Conservation (phyloP, 2,329 filamentous ascomycete genomes). For the Calycina marina region DNA sequence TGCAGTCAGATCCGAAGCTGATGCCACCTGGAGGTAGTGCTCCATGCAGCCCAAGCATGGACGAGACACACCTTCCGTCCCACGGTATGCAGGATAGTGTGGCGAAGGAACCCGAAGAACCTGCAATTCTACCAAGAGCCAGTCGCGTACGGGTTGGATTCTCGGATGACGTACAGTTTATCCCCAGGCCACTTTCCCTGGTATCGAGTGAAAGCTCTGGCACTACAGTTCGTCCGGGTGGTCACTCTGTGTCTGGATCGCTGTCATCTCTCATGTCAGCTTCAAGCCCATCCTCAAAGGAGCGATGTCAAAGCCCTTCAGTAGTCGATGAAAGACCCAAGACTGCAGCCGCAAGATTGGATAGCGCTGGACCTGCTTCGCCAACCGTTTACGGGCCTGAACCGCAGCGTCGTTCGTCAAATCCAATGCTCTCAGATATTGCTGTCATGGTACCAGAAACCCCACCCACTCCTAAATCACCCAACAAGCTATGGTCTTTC, state of each 20-base stretch:
- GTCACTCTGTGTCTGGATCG: conserved; percentile 60
- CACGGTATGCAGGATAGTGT: background rate
- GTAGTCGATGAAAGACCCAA: conserved; percentile 42
- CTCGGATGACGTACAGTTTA: conserved; percentile 71
- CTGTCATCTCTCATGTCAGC: conserved; percentile 60
- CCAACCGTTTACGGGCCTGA: conserved; percentile 24
- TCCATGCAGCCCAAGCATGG: conserved; percentile 30
- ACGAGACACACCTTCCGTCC: background rate
- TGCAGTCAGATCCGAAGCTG: conserved; percentile 24
- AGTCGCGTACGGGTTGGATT: conserved; percentile 23
- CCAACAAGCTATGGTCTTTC: conserved; percentile 23
- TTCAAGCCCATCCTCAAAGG: conserved; percentile 24
- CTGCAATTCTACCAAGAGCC: background rate
- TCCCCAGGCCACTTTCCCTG: conserved; percentile 67
- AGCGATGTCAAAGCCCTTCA: conserved; percentile 25
- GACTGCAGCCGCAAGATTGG: conserved; percentile 57
- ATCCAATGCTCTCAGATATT: conserved; percentile 34
- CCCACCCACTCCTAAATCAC: conserved; percentile 16
- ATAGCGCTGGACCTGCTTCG: conserved; percentile 17
- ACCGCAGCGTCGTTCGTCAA: conserved; percentile 38
- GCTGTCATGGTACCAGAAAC: conserved; percentile 10
- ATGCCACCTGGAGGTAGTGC: conserved; percentile 17
- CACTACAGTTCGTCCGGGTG: conserved; percentile 50
- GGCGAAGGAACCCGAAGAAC: conserved; percentile 3
- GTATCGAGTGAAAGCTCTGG: conserved; percentile 76